Evolutionary conservation across 495 filamentous ascomycete species (phyloP).

Genomic region (Cudoniella acicularis): DNA sequence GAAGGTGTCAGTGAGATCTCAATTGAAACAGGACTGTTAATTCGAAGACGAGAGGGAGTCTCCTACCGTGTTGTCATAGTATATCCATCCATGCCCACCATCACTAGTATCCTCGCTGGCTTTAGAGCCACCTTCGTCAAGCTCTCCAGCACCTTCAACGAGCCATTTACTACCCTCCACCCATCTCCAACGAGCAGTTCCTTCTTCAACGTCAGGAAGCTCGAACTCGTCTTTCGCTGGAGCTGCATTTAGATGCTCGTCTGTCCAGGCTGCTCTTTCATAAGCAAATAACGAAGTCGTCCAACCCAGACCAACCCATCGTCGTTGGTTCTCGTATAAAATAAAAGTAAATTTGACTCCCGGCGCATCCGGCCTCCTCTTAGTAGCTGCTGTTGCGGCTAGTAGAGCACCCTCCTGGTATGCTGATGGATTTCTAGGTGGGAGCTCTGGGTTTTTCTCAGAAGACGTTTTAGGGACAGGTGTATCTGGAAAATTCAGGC

Average conservation of each 20-base stretch:
- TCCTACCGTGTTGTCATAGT: conserved; percentile 93
- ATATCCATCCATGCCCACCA: conserved; percentile 84
- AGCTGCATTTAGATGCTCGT: conserved; percentile 84
- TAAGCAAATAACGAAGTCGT: conserved; percentile 85
- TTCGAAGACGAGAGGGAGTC: not conserved
- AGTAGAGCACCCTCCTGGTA: conserved; percentile 40
- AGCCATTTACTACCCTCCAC: conserved; percentile 79
- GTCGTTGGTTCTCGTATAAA: conserved; percentile 92
- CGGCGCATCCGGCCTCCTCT: conserved; percentile 53
- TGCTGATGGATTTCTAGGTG: conserved; percentile 33
- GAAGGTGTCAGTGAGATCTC: conserved; percentile 8
- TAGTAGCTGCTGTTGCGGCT: conserved; percentile 39
- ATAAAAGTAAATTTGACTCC: conserved; percentile 95
- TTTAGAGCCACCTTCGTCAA: conserved; percentile 37
- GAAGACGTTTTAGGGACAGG: conserved; percentile 3
- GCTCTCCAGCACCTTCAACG: conserved; percentile 70
- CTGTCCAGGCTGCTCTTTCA: conserved; percentile 88
- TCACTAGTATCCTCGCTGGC: conserved; percentile 42
- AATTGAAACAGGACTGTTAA: conserved; percentile 2
- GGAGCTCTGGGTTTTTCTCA: conserved; percentile 22
- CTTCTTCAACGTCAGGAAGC: conserved; percentile 80
- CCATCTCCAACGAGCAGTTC: conserved; percentile 85
- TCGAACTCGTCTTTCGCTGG: conserved; percentile 78
- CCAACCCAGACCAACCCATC: conserved; percentile 95
- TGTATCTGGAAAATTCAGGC: conserved; percentile 60